Base-by-base conservation (phyloP, 2,329 filamentous ascomycete genomes). In the Scedosporium minutisporum region DNA sequence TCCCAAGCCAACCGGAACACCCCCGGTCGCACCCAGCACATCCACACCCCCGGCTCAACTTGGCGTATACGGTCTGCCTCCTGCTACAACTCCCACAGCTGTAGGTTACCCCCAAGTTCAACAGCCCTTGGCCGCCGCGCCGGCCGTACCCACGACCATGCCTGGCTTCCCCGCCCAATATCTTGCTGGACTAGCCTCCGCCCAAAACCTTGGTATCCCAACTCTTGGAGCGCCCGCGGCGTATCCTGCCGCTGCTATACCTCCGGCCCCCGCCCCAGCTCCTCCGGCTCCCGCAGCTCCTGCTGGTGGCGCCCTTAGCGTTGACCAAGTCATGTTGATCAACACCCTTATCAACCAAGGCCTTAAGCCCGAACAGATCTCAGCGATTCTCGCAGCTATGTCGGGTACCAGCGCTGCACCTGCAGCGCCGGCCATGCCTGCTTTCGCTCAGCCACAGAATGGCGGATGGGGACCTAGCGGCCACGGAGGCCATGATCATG, bases 351-450 rank as follows among this genome's bases (percentile, higher is more conserved):
- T 87, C 64, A 86, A 88, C 41, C 88, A 91, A 73, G 90, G 90
- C 58, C 80, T 95, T 27, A 83, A 89, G 2, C 81, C 89, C 73
- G 91, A 95, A 65, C 88, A 93, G 74, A 91, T 91, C 75, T 86
- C 81, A 7, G 75, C 76, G 60, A 74, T 84, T 64, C 78, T 88
- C 68, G 79, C 83, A 65, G 78, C 78, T 67, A 77, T 87, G 69
- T 77, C 80, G 68, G 73, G 72, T 64, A 67, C 65, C 62, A 72
- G 71, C 66, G 73, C 70, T 61, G 72, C 69, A 64, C 68, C 69
- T 51, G 65, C 70, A 33, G 67, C 71, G 46, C 66, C 73, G 62
- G 72, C 72, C 65, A 74, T 75, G 48, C 74, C 76, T 66, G 75
- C 76, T 69, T 67, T 74, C 57, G 72, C 74, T 57, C 74, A 75